phyloP scores from a whole-genome alignment of 176 grass and related monocot species.

The Lolium perenne region DNA sequence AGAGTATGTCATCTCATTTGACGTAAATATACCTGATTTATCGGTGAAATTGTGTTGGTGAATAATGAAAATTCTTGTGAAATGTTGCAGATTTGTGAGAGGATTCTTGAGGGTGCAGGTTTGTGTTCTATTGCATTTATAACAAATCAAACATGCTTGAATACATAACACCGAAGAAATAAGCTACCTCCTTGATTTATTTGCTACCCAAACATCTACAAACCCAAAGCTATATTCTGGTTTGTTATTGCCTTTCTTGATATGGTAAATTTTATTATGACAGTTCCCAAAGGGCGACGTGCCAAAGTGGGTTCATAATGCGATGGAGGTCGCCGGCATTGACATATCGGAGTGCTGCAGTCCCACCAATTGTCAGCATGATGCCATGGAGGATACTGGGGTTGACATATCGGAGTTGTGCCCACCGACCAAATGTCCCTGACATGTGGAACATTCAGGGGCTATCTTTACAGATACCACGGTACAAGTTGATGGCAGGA shows the following conservation, averaged over 20 bases:
- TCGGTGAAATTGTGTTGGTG: neutral
- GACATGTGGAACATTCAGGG: neutral
- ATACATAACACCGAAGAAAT: neutral
- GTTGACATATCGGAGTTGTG: constrained; percentile 76
- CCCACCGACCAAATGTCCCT: constrained; percentile 42
- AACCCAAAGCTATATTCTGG: neutral
- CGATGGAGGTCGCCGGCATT: constrained; percentile 92
- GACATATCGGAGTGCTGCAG: constrained; percentile 83
- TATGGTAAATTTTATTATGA: constrained; percentile 11
- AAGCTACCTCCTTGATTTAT: neutral
- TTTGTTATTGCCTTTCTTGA: neutral
- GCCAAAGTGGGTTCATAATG: constrained; percentile 88
- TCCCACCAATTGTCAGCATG: constrained; percentile 48
- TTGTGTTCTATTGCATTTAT: constrained; percentile 12
- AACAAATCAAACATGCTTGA: constrained; percentile 7
- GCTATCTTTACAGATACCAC: neutral
- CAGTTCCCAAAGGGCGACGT: constrained; percentile 93
- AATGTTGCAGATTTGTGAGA: constrained; percentile 68
- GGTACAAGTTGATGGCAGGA: neutral
- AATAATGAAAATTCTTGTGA: constrained; percentile 20
- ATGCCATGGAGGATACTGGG: constrained; percentile 83
- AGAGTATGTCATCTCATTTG: constrained; percentile 60
- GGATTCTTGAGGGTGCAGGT: constrained; percentile 87
- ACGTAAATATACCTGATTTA: constrained; percentile 1
- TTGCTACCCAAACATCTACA: neutral